These are phyloP conservation scores for Pythium aristosporum DNA, from an alignment of 352 stramenopile species.

Conservation along the genomic window DNA sequence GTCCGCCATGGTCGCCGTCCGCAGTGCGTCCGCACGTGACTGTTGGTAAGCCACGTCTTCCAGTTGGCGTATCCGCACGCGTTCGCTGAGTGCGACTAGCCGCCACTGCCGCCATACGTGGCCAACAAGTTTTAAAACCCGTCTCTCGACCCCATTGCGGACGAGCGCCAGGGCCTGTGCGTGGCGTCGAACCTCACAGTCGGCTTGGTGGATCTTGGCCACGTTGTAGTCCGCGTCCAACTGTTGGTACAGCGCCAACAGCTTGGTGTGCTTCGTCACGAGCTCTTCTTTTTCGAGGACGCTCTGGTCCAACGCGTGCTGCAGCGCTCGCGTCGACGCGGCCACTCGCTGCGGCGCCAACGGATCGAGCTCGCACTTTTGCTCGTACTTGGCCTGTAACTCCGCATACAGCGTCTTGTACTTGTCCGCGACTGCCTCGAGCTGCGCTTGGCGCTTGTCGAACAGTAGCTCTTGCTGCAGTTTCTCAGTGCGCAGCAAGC, in stretches of 20 bases:
- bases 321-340: slow-evolving; percentile 46
- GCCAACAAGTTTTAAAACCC: slow-evolving; percentile 34
- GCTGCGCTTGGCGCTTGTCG: slow-evolving; percentile 35
- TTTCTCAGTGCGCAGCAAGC: slow-evolving; percentile 54
- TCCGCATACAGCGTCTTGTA: slow-evolving; percentile 39
- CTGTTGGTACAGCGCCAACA: slow-evolving; percentile 36
- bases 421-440: slow-evolving; percentile 30
- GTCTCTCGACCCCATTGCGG: slow-evolving; percentile 28
- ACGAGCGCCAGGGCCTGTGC: slow-evolving; percentile 27
- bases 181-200: slow-evolving; percentile 26
- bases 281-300: slow-evolving; percentile 74
- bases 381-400: slow-evolving; percentile 50
- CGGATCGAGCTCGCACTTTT: slow-evolving; percentile 53
- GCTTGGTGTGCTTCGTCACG: slow-evolving; percentile 33
- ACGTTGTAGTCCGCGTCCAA: slow-evolving; percentile 35
- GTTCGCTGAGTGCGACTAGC: slow-evolving; percentile 2
- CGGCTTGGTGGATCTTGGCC: slow-evolving; percentile 24
- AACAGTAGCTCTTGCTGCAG: slow-evolving; percentile 36
- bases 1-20: background rate
- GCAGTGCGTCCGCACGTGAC: background rate
- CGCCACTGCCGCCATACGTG: slow-evolving; percentile 46
- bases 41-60: background rate
- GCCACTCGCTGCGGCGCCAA: slow-evolving; percentile 49
- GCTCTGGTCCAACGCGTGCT: slow-evolving; percentile 56
- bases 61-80: slow-evolving; percentile 9